These are phyloP conservation scores for Neofusicoccum ribis DNA, from an alignment of 2,329 filamentous ascomycete species.

Conservation along the genomic window DNA sequence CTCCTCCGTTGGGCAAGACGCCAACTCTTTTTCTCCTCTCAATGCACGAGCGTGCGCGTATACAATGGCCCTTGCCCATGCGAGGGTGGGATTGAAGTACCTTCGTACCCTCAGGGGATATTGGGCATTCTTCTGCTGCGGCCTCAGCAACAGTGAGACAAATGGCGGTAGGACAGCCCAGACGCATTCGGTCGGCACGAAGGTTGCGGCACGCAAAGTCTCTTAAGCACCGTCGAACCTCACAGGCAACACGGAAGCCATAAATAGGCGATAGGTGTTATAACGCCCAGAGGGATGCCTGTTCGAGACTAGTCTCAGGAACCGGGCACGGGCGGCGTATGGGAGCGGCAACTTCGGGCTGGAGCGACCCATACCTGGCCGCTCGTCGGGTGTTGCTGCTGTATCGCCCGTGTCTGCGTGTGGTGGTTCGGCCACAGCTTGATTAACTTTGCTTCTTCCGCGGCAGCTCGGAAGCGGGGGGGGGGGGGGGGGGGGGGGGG, in stretches of 20 bases:
- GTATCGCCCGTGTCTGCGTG: background rate
- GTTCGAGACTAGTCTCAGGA: background rate
- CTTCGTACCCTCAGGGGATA: background rate
- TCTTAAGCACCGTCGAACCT: background rate
- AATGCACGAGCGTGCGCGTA: background rate
- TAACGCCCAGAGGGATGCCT: background rate
- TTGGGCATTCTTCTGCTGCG: background rate
- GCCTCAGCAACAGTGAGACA: background rate
- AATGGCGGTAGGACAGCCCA: background rate
- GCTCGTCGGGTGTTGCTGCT: background rate
- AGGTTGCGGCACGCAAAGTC: background rate
- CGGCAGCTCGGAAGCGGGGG: conserved; percentile 9
- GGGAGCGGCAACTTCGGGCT: background rate
- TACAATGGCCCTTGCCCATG: background rate
- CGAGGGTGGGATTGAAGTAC: background rate
- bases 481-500: no score
- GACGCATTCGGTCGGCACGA: background rate
- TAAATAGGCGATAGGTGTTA: background rate
- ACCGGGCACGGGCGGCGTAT: background rate
- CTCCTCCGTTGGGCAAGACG: background rate
- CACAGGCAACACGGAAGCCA: background rate
- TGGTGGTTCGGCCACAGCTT: background rate
- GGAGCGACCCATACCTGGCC: background rate
- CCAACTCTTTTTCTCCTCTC: background rate
- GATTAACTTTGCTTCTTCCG: conserved; percentile 15